Percentiles rank a stretch among this genome's conserved stretches.
Evolutionary conservation across 805 yeast genomes (phyloP).

Genomic region (Candida boleticola): DNA sequence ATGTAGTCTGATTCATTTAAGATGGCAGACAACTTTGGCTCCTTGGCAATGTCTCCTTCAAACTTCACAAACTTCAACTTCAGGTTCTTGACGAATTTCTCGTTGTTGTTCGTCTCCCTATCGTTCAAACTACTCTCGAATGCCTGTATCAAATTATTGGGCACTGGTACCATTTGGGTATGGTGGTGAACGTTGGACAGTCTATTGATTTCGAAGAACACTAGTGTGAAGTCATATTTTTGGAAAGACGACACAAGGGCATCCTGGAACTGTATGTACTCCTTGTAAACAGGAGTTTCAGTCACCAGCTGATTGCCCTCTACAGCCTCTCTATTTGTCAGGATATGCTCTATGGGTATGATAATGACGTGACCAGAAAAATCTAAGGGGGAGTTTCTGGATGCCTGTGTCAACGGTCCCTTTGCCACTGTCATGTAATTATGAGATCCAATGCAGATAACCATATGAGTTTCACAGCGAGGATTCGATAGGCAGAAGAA

Average conservation of each 20-base stretch:
- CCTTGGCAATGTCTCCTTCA: slow-evolving; percentile 12
- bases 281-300: slow-evolving; percentile 34
- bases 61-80: slow-evolving; percentile 41
- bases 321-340: slow-evolving; percentile 29
- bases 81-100: slow-evolving; percentile 42
- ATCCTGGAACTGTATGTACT: slow-evolving; percentile 45
- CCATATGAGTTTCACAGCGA: slow-evolving; percentile 73
- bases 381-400: slow-evolving; percentile 47
- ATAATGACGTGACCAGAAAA: slow-evolving; percentile 80
- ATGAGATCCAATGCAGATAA: slow-evolving; percentile 66
- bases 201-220: slow-evolving; percentile 70
- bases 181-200: slow-evolving; percentile 69
- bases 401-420: slow-evolving; percentile 60
- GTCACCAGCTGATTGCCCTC: slow-evolving; percentile 20
- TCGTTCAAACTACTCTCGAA: slow-evolving; percentile 49
- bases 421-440: slow-evolving; percentile 76
- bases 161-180: slow-evolving; percentile 73
- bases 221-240: slow-evolving; percentile 42
- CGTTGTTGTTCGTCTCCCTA: slow-evolving; percentile 44
- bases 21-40: slow-evolving; percentile 16
- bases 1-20: slow-evolving; percentile 38
- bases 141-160: slow-evolving; percentile 37
- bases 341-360: slow-evolving; percentile 73
- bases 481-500: slow-evolving; percentile 86
- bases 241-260: slow-evolving; percentile 51